These are phyloP conservation scores for Agrocybe praecox DNA, from an alignment of 768 basidiomycete species.

Conservation along the genomic window DNA sequence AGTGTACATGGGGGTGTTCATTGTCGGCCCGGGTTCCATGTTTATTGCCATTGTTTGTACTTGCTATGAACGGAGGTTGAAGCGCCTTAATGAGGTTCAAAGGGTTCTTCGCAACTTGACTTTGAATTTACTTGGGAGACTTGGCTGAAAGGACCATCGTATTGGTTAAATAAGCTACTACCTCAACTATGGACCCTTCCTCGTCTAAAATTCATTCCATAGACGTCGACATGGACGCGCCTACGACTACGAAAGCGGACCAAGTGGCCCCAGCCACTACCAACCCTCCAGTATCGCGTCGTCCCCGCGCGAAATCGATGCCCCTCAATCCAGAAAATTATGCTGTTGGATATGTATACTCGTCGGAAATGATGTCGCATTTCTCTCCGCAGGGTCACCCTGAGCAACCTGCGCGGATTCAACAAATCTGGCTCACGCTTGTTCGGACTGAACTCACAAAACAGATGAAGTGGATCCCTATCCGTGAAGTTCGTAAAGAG, in stretches of 20 bases:
- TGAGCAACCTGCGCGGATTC: constrained; percentile 86
- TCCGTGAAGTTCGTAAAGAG: constrained; percentile 70
- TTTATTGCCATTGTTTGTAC: background rate
- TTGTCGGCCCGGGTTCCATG: too few relatives aligned
- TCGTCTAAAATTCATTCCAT: background rate
- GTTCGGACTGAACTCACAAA: constrained; percentile 56
- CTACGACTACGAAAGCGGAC: background rate
- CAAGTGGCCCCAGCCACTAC: background rate
- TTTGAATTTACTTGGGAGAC: background rate
- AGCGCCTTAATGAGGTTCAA: background rate
- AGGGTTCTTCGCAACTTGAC: background rate
- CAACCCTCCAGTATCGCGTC: constrained; percentile 4
- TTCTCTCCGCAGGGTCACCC: constrained; percentile 57
- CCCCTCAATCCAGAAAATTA: constrained; percentile 39
- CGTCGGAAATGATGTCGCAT: constrained; percentile 85
- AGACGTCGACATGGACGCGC: background rate
- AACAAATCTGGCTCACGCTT: constrained; percentile 70
- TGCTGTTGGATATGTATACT: constrained; percentile 86
- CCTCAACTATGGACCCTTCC: background rate
- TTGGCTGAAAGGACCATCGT: background rate
- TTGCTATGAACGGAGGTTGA: constrained; percentile 1
- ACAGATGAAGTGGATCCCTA: constrained; percentile 79
- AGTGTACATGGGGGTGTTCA: too few relatives aligned
- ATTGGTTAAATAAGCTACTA: too few relatives aligned
- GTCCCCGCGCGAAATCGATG: constrained; percentile 45